Percentiles rank a stretch among this genome's conserved stretches.
These are phyloP conservation scores for Brassica rapa DNA, from an alignment of 345 rosid species.

Conservation along the genomic window DNA sequence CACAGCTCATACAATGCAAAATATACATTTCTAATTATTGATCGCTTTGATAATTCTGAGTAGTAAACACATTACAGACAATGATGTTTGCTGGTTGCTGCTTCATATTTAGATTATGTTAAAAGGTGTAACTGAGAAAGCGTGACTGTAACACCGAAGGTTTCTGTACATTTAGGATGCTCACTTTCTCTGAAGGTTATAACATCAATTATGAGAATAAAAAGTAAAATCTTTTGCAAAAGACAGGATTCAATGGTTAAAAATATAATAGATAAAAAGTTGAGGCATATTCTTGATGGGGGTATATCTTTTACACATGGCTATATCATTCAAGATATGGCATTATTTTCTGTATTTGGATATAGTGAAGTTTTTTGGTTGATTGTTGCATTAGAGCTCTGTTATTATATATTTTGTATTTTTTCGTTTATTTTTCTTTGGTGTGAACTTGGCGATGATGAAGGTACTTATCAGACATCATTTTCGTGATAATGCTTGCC, in stretches of 20 bases:
- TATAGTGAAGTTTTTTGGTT: constrained; percentile 26
- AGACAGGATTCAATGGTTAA: constrained; percentile 20
- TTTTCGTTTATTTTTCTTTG: constrained; percentile 16
- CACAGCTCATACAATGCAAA: neutral
- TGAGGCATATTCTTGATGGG: constrained; percentile 16
- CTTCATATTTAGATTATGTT: neutral
- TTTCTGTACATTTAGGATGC: constrained; percentile 1
- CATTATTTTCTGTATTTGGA: constrained; percentile 21
- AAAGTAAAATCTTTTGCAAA: neutral
- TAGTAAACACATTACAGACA: neutral
- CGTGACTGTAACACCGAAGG: constrained; percentile 2
- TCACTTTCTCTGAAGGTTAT: neutral
- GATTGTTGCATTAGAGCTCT: constrained; percentile 26
- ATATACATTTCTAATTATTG: constrained; percentile 1
- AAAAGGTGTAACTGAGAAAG: neutral
- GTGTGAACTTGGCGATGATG: constrained; percentile 14
- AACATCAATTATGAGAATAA: constrained; percentile 27
- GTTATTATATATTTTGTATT: constrained; percentile 13
- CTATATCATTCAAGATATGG: constrained; percentile 19
- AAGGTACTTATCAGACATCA: constrained; percentile 18
- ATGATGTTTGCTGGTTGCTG: constrained; percentile 15
- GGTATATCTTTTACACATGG: constrained; percentile 8
- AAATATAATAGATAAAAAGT: neutral
- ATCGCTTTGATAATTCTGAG: constrained; percentile 8
- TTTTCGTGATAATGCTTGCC: constrained; percentile 20